A percentile compares a stretch with the other conserved stretches of the same genome.
Evolutionary conservation across 1,284 basidiomycete species (phyloP).

Genomic region (Termitomyces sp.): DNA sequence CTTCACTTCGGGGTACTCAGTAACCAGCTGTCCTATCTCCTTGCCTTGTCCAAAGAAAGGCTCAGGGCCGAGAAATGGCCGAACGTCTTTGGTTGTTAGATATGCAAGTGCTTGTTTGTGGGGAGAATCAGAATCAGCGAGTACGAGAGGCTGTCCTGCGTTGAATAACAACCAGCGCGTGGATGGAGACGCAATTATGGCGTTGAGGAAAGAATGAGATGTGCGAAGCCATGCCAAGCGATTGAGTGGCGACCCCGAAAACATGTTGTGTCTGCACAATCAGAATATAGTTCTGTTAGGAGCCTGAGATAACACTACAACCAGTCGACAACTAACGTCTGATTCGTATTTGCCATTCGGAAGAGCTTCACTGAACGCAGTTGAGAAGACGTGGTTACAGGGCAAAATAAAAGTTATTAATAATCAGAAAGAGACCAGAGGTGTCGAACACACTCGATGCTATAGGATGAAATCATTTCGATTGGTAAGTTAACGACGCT

Average conservation of each 20-base stretch:
- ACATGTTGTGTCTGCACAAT: constrained; percentile 46
- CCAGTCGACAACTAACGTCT: constrained; percentile 12
- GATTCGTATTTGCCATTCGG: constrained; percentile 14
- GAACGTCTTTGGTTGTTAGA: constrained; percentile 52
- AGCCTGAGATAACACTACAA: background rate
- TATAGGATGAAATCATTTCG: background rate
- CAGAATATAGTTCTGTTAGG: background rate
- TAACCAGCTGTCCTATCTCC: constrained; percentile 39
- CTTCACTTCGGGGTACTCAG: constrained; percentile 31
- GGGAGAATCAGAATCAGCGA: constrained; percentile 20
- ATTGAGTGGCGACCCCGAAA: constrained; percentile 78
- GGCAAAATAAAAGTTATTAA: background rate
- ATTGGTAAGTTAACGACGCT: background rate
- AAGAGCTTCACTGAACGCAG: background rate
- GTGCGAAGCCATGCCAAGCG: constrained; percentile 81
- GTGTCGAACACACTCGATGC: background rate
- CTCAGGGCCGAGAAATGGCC: constrained; percentile 42
- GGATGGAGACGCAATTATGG: constrained; percentile 50
- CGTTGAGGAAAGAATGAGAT: constrained; percentile 68
- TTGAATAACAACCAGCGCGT: constrained; percentile 77
- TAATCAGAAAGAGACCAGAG: background rate
- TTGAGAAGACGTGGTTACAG: background rate
- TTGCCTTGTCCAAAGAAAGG: constrained; percentile 68
- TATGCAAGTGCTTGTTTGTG: constrained; percentile 39
- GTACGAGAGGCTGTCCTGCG: constrained; percentile 57